phyloP scores from a whole-genome alignment of 495 filamentous ascomycete species.

The Tuber indicum region DNA sequence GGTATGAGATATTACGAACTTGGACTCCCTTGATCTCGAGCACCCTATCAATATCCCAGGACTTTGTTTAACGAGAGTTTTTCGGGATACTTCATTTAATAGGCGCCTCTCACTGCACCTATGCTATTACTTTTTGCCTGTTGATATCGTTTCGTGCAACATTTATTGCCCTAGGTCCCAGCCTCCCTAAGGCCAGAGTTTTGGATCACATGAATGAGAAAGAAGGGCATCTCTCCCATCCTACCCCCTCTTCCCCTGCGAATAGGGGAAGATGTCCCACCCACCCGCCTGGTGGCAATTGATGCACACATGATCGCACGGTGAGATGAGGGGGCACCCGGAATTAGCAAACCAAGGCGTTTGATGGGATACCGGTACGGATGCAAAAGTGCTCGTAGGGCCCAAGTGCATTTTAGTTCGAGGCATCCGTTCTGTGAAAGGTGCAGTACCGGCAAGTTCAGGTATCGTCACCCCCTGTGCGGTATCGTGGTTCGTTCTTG shows the following conservation, averaged over 20 bases:
- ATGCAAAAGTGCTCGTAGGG: background rate
- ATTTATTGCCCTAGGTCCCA: background rate
- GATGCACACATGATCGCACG: background rate
- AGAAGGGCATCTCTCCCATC: background rate
- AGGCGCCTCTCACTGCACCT: background rate
- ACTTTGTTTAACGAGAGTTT: background rate
- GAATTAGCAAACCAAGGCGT: conserved; percentile 13
- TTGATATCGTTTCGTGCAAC: background rate
- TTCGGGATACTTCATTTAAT: background rate
- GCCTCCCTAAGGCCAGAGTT: background rate
- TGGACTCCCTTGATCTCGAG: background rate
- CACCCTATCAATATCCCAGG: background rate
- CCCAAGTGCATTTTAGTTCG: background rate
- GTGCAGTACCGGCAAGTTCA: background rate
- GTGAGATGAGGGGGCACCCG: conserved; percentile 4
- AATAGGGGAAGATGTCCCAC: background rate
- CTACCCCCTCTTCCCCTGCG: background rate
- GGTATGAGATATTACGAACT: background rate
- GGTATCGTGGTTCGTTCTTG: background rate
- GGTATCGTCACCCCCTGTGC: background rate
- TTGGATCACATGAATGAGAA: background rate
- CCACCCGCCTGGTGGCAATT: background rate
- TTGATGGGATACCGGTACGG: background rate
- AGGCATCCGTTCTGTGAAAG: background rate
- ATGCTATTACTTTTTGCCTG: background rate